Percentiles rank a stretch among this genome's conserved stretches.
Evolutionary conservation across 2,329 filamentous ascomycete genomes (phyloP).

Genomic region (Colletotrichum kahawae): DNA sequence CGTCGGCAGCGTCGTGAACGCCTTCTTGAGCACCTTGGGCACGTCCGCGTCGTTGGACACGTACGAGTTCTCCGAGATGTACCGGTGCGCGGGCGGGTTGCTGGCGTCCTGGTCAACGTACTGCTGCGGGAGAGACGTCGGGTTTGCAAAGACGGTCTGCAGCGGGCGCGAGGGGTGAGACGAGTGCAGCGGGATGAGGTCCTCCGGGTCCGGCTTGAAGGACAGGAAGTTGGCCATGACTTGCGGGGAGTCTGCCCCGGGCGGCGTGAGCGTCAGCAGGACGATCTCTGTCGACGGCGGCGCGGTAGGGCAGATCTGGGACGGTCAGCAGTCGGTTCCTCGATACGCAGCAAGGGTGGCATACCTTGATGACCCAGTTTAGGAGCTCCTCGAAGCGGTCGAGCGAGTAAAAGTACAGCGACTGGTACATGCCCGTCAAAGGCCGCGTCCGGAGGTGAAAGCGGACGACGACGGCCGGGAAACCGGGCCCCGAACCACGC

Average conservation of each 20-base stretch:
- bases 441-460: slow-evolving; percentile 51
- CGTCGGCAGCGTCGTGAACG: slow-evolving; percentile 52
- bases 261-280: slow-evolving; percentile 34
- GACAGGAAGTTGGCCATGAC: slow-evolving; percentile 43
- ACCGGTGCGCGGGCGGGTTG: slow-evolving; percentile 55
- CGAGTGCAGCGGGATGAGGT: slow-evolving; percentile 4
- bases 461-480: slow-evolving; percentile 56
- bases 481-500: slow-evolving; percentile 57
- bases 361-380: slow-evolving; percentile 50
- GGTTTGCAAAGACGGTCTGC: slow-evolving; percentile 39
- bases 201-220: slow-evolving; percentile 39
- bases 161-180: slow-evolving; percentile 19
- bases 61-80: slow-evolving; percentile 56
- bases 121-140: slow-evolving; percentile 43
- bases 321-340: background rate
- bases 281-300: slow-evolving; percentile 47
- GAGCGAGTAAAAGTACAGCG: slow-evolving; percentile 51
- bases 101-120: slow-evolving; percentile 48
- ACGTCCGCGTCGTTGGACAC: slow-evolving; percentile 52
- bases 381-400: slow-evolving; percentile 48
- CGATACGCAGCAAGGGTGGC: background rate
- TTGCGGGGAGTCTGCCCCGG: slow-evolving; percentile 30
- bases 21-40: slow-evolving; percentile 44
- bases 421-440: slow-evolving; percentile 35
- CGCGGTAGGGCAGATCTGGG: slow-evolving; percentile 32